Base-by-base conservation (phyloP, 2,329 filamentous ascomycete genomes). In the Acephala macrosclerotiorum region DNA sequence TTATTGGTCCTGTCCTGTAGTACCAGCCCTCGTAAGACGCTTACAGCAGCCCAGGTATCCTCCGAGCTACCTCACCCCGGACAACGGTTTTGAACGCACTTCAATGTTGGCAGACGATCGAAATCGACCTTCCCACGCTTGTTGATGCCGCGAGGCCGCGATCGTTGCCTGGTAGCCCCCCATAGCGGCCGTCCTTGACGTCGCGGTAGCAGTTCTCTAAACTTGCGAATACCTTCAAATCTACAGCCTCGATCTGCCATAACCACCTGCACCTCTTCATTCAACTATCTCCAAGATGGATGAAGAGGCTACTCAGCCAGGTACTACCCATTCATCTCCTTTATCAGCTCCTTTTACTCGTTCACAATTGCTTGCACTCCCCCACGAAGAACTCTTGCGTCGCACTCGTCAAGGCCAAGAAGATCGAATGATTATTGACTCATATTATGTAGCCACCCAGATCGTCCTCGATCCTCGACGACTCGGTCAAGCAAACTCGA, bases 381-480 rank as follows among this genome's bases (percentile, higher is more conserved):
- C 38, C 26, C 29, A 59, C 45, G 35, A 58, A 66, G 56, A 51
- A 35, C 53, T 58, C 22, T 61, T 60, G 20, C 66, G 26, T 51
- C 51, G 25, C 22, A 51, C 49, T 42, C 18, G 55, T 56, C 58
- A 49, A 22, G 38, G 40, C 56, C 47, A 38, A 51, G 47, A 47
- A 63, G 57, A 61, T 42, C 42, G 64, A 58, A 38, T 59, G 47
- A 58, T 64, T 71, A 40, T 73, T 63, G 66, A 72, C 66, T 33
- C 66, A 40, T 66, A 66, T 38, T 72, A 64, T 66, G 63, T 66
- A 88, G 89, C 90, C 63, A 97, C 94, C 18, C 94, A 97, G 77
- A 89, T 88, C 76, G 88, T 91, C 74, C 82, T 94, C 70, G 94
- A 97, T 77, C 93, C 93, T 47, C 88, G 93, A 68, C 89, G 93